Percentiles rank a stretch among this genome's conserved stretches.
These are phyloP conservation scores for Dictyostelium intermedium DNA, from an alignment of 78 protist genomes.

Conservation along the genomic window DNA sequence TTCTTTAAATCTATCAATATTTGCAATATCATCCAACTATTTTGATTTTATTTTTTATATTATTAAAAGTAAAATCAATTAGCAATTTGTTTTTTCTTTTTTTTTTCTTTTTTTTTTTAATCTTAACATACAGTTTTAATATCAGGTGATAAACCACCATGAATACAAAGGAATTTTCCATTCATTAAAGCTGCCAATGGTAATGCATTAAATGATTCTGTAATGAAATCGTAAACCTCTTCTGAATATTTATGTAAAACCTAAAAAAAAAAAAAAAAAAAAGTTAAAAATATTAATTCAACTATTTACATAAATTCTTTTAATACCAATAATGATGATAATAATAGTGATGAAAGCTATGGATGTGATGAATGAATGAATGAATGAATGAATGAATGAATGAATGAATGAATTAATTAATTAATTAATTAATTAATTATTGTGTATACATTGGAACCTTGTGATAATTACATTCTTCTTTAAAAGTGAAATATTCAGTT, in stretches of 20 bases:
- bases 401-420: not conserved
- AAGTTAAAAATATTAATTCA: not conserved
- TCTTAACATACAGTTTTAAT: conserved; percentile 79
- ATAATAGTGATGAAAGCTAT: too few species aligned
- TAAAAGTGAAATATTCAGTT: conserved; percentile 97
- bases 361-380: not conserved
- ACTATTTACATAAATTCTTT: not conserved
- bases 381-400: not conserved
- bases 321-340: not conserved
- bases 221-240: conserved; percentile 92
- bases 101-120: too few species aligned
- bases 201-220: conserved; percentile 93
- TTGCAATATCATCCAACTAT: conserved; percentile 85
- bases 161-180: conserved; percentile 95
- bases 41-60: not conserved
- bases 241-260: conserved; percentile 90
- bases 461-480: conserved; percentile 89
- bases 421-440: too few species aligned
- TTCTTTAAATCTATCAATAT: conserved; percentile 96
- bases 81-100: too few species aligned
- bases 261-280: not conserved
- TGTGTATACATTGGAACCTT: too few species aligned
- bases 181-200: conserved; percentile 97
- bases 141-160: conserved; percentile 99
- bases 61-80: too few species aligned